A percentile compares a stretch with the other conserved stretches of the same genome.
Conservation (phyloP, 2,329 filamentous ascomycete species). For the Chaetomiaceae sp. region DNA sequence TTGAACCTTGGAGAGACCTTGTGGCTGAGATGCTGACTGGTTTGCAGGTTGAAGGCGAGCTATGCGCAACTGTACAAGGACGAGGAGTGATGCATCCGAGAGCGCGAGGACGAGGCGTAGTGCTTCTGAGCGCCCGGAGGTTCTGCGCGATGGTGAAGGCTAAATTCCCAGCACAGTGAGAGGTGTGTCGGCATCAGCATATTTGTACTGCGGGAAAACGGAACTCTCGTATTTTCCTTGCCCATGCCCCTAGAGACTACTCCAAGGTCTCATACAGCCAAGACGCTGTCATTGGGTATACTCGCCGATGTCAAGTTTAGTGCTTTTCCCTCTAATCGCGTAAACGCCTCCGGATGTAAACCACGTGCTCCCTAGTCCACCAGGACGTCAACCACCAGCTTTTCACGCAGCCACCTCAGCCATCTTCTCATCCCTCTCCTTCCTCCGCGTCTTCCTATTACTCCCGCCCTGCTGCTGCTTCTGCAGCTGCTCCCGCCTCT, state of each 20-base stretch:
- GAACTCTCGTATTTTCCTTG: not conserved
- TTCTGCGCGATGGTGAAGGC: too few relatives aligned
- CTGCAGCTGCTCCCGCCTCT: conserved; percentile 50
- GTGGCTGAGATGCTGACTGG: not conserved
- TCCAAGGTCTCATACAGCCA: not conserved
- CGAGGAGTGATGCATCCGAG: conserved; percentile 23
- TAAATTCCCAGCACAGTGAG: too few relatives aligned
- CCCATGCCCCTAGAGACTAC: not conserved
- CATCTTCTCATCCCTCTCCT: conserved; percentile 24
- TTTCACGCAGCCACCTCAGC: conserved; percentile 11
- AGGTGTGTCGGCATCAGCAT: too few relatives aligned
- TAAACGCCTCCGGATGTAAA: not conserved
- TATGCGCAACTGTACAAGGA: conserved; percentile 54
- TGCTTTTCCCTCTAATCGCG: not conserved
- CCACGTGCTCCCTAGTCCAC: not conserved
- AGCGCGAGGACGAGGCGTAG: not conserved
- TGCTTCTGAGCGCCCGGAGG: not conserved
- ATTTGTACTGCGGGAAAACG: too few relatives aligned
- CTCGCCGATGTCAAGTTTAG: not conserved
- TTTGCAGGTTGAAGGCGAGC: conserved; percentile 45
- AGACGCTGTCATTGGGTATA: not conserved
- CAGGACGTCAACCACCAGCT: too few relatives aligned
- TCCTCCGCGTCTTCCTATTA: conserved; percentile 23
- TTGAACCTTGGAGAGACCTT: not conserved
- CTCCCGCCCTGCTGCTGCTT: conserved; percentile 11